phyloP scores from a whole-genome alignment of 306 rosid species.

The Lotus japonicus region DNA sequence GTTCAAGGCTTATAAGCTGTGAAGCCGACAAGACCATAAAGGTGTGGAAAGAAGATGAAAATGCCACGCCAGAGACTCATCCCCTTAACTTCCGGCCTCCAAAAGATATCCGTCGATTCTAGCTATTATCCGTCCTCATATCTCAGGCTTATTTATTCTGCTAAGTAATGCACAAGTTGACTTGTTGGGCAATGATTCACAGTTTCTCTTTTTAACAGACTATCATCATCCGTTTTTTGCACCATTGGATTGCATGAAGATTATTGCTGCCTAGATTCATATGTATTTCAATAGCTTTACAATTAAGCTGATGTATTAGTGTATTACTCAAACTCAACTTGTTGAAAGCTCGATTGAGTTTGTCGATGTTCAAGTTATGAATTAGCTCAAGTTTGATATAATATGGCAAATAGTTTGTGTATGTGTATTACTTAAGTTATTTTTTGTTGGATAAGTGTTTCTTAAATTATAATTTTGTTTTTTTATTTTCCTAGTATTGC shows the following conservation, averaged over 20 bases:
- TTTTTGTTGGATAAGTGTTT: too few species aligned
- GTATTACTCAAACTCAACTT: too few species aligned
- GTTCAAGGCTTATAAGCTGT: constrained; percentile 77
- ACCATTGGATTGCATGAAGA: background rate
- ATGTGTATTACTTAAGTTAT: too few species aligned
- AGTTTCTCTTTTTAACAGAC: background rate
- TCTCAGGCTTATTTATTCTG: background rate
- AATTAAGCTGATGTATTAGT: background rate
- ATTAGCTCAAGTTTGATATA: too few species aligned
- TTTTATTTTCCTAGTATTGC: too few species aligned
- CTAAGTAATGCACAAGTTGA: background rate
- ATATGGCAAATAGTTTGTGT: too few species aligned
- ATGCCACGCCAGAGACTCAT: constrained; percentile 85
- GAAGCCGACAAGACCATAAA: constrained; percentile 98
- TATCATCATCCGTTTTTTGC: background rate
- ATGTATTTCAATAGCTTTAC: constrained; percentile 8
- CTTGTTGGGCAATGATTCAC: background rate
- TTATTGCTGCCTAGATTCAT: background rate
- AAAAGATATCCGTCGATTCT: constrained; percentile 81
- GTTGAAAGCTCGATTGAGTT: too few species aligned
- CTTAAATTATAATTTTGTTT: too few species aligned
- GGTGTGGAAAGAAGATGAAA: constrained; percentile 98
- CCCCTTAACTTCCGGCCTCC: constrained; percentile 92
- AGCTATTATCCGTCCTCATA: background rate
- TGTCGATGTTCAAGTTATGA: too few species aligned